Conservation (phyloP, 1,139 yeast species). For the Hansenula sp. region DNA sequence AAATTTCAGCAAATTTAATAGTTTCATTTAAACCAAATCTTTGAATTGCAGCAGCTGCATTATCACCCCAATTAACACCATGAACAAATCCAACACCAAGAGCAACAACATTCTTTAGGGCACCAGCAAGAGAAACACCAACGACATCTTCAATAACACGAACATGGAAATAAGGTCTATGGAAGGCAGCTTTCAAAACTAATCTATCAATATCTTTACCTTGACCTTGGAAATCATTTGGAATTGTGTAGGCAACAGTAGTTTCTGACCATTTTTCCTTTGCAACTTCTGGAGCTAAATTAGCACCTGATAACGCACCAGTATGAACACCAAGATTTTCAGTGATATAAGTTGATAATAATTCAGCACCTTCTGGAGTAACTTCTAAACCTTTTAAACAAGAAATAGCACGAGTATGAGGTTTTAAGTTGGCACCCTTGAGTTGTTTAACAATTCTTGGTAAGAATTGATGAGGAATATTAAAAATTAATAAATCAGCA, state of each 20-base stretch:
- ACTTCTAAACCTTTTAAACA: constrained; percentile 87
- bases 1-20: constrained; percentile 66
- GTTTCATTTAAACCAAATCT: constrained; percentile 81
- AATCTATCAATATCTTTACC: constrained; percentile 63
- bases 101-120: constrained; percentile 84
- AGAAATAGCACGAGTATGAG: constrained; percentile 71
- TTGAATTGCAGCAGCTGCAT: constrained; percentile 90
- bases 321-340: constrained; percentile 73
- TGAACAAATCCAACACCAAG: constrained; percentile 88
- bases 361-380: constrained; percentile 66
- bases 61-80: constrained; percentile 93
- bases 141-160: constrained; percentile 77
- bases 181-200: constrained; percentile 68
- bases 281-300: constrained; percentile 87
- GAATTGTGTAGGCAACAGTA: constrained; percentile 73
- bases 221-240: constrained; percentile 61
- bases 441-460: constrained; percentile 67
- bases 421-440: constrained; percentile 56
- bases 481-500: constrained; percentile 76
- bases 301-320: constrained; percentile 88
- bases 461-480: constrained; percentile 86
- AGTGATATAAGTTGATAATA: constrained; percentile 67
- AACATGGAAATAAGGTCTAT: constrained; percentile 88
- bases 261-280: constrained; percentile 87
- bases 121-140: constrained; percentile 88